Percentiles rank a stretch among this genome's conserved stretches.
phyloP scores from a whole-genome alignment of 768 basidiomycete genomes.

The Lactifluus piperatus region DNA sequence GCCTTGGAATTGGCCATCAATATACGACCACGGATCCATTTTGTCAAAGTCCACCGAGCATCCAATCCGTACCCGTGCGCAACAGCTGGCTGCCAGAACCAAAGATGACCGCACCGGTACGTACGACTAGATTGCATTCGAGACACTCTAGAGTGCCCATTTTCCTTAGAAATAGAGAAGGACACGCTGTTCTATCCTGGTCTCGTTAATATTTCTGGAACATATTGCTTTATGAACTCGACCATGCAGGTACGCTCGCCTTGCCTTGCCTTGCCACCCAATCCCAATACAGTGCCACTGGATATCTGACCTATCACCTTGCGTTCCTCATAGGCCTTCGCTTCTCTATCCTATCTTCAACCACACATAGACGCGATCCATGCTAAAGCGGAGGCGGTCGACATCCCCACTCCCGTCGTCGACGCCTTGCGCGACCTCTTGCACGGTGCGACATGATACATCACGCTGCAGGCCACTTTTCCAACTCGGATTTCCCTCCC shows the following conservation, averaged over 20 bases:
- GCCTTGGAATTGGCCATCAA: conserved; percentile 52
- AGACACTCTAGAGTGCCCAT: neutral
- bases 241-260: conserved; percentile 61
- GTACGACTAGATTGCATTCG: conserved; percentile 10
- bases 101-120: conserved; percentile 28
- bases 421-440: conserved; percentile 71
- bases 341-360: conserved; percentile 76
- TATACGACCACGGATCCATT: conserved; percentile 12
- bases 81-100: conserved; percentile 42
- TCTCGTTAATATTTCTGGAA: conserved; percentile 91
- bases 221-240: conserved; percentile 97
- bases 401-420: conserved; percentile 80
- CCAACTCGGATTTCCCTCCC: neutral
- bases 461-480: conserved; percentile 18
- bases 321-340: conserved; percentile 58
- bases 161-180: conserved; percentile 8
- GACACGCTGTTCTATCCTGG: conserved; percentile 66
- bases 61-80: conserved; percentile 39
- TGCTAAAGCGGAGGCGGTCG: conserved; percentile 64
- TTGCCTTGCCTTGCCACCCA: neutral
- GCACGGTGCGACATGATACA: conserved; percentile 36
- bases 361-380: conserved; percentile 73
- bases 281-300: neutral
- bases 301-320: conserved; percentile 13
- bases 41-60: conserved; percentile 39